phyloP scores from a whole-genome alignment of 768 basidiomycete genomes.

The Symmetrospora coprosmae region DNA sequence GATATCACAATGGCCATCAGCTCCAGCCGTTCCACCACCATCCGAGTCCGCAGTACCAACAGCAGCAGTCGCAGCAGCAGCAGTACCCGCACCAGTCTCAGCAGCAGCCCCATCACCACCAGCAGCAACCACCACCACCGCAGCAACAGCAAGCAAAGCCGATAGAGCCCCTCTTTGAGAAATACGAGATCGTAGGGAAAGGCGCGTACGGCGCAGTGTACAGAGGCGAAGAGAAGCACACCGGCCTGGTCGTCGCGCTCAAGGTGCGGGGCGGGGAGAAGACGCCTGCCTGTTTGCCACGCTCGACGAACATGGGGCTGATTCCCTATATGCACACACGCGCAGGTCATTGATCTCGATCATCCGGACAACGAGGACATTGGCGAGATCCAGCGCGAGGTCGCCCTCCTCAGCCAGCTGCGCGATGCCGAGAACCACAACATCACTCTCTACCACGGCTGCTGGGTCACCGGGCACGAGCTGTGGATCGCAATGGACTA shows the following conservation, averaged over 20 bases:
- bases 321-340: neutral
- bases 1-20: neutral
- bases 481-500: conserved; percentile 99
- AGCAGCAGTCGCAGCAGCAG: neutral
- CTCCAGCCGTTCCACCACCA: neutral
- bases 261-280: conserved; percentile 42
- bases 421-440: conserved; percentile 66
- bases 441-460: conserved; percentile 90
- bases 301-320: neutral
- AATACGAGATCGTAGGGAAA: conserved; percentile 17
- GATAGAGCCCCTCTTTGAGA: conserved; percentile 2
- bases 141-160: neutral
- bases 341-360: conserved; percentile 81
- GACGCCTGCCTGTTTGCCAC: neutral
- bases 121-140: neutral
- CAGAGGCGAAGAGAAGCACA: conserved; percentile 68
- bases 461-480: conserved; percentile 80
- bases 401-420: conserved; percentile 76
- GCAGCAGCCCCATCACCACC: neutral
- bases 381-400: conserved; percentile 88
- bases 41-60: neutral
- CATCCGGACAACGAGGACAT: conserved; percentile 83
- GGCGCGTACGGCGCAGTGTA: conserved; percentile 20
- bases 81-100: neutral
- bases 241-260: conserved; percentile 80